Evolutionary conservation across 2,329 filamentous ascomycete genomes (phyloP).

Genomic region (Fusarium citri): DNA sequence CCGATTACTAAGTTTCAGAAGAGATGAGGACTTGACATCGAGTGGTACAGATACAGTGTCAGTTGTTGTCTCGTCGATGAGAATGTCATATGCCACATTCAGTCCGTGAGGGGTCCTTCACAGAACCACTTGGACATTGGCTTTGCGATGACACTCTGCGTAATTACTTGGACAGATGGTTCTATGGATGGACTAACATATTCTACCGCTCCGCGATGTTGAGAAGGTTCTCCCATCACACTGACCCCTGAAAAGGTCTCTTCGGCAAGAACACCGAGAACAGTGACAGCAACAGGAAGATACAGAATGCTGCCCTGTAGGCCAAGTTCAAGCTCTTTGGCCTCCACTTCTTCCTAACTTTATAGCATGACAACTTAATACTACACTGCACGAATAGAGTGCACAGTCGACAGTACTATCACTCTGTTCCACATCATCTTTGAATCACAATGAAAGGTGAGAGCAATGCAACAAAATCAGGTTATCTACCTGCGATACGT

Average conservation of each 20-base stretch:
- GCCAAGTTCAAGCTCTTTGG: rapidly evolving
- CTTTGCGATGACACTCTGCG: not conserved
- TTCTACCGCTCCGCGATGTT: not conserved
- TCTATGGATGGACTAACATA: not conserved
- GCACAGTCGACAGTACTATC: not conserved
- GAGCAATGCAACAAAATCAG: not conserved
- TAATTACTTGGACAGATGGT: not conserved
- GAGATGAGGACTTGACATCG: not conserved
- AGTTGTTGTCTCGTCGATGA: not conserved
- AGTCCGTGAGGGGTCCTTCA: not conserved
- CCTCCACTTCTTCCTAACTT: not conserved
- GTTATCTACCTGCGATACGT: not conserved
- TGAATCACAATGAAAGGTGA: not conserved
- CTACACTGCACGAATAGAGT: not conserved
- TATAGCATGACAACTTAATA: no score
- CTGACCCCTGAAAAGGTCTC: not conserved
- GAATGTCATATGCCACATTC: no score
- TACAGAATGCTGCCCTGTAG: not conserved
- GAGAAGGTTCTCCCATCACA: not conserved
- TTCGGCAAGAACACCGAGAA: not conserved
- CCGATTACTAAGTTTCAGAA: not conserved
- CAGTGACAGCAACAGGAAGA: rapidly evolving
- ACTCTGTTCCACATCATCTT: not conserved
- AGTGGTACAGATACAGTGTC: conserved; percentile 2
- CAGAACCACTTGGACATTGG: not conserved